Conservation (phyloP, 768 basidiomycete genomes). For the Rhizopogon roseolus region DNA sequence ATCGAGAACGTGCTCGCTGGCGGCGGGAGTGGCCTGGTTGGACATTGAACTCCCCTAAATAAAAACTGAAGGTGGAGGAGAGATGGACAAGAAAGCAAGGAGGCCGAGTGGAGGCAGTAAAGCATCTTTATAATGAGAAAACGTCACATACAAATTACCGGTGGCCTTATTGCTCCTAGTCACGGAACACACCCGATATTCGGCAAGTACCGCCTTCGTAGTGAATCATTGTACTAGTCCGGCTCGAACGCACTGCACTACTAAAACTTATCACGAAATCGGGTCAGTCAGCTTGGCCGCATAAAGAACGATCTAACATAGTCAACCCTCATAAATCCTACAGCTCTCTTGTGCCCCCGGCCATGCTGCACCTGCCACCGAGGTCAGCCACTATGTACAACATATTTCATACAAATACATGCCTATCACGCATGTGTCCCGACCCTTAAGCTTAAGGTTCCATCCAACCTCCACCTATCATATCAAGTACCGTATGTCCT, state of each 20-base stretch:
- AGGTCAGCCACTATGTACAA: too few species aligned
- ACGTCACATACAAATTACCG: too few species aligned
- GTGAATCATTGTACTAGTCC: neutral
- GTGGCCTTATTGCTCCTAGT: too few species aligned
- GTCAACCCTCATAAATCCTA: too few species aligned
- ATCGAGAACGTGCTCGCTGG: conserved; percentile 7
- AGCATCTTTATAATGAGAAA: neutral
- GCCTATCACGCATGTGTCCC: neutral
- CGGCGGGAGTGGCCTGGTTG: conserved; percentile 2
- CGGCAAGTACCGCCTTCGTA: neutral
- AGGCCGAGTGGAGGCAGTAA: neutral
- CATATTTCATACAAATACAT: neutral
- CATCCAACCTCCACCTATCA: neutral
- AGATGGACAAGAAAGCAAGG: neutral
- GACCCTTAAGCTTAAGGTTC: neutral
- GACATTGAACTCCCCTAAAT: conserved; percentile 1
- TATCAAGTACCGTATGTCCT: neutral
- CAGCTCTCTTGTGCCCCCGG: too few species aligned
- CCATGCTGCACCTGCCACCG: too few species aligned
- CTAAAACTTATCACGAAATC: neutral
- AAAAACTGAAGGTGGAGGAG: neutral
- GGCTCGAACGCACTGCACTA: neutral
- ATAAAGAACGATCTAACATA: too few species aligned
- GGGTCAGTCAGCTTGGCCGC: neutral
- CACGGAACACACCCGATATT: too few species aligned